Conservation (phyloP, 2,329 filamentous ascomycete genomes). For the Aspergillus sp. region DNA sequence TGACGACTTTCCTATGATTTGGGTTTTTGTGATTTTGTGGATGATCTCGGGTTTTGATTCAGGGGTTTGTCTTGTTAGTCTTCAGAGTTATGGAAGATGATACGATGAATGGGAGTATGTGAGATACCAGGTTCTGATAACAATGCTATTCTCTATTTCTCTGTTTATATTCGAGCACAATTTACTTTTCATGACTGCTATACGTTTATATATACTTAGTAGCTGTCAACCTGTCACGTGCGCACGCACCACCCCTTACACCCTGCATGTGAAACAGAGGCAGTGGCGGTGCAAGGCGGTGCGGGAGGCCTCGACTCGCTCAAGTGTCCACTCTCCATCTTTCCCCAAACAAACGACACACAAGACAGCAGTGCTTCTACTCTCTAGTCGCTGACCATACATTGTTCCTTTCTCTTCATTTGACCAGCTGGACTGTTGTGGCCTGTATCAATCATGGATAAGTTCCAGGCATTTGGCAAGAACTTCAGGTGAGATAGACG, state of each 20-base stretch:
- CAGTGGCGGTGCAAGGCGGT: constrained; percentile 28
- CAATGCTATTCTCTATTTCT: not conserved
- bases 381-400: not conserved
- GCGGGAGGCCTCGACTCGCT: constrained; percentile 6
- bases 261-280: constrained; percentile 21
- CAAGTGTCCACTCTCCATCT: not conserved
- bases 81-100: not conserved
- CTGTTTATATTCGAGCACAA: not conserved
- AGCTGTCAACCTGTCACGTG: not conserved
- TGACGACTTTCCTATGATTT: not conserved
- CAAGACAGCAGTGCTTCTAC: not conserved
- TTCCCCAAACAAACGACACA: constrained; percentile 6
- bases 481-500: constrained; percentile 59
- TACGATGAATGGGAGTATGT: constrained; percentile 1
- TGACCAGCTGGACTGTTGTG: constrained; percentile 4
- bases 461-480: constrained; percentile 69
- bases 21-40: not conserved
- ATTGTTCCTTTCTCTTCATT: not conserved
- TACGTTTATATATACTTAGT: not conserved
- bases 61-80: not conserved
- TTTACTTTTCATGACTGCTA: not conserved
- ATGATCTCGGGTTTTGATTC: not conserved
- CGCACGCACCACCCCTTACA: not conserved
- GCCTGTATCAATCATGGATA: constrained; percentile 60
- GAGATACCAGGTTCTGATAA: not conserved